These are phyloP conservation scores for Lyophyllum decastes DNA, from an alignment of 768 basidiomycete genomes.

Conservation along the genomic window DNA sequence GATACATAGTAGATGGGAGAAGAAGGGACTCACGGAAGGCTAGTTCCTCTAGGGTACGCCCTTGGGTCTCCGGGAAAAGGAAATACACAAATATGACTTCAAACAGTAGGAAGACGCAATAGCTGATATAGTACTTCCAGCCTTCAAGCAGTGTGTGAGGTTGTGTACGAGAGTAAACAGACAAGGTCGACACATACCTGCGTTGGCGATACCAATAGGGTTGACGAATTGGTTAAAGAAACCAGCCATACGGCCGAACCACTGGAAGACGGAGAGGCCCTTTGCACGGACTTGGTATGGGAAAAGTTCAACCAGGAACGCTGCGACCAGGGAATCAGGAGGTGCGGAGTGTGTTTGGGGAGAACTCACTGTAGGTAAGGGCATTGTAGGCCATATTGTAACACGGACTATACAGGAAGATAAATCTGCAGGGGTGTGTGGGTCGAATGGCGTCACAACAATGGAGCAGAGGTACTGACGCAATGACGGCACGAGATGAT, in stretches of 20 bases:
- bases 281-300: slow-evolving; percentile 63
- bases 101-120: slow-evolving; percentile 52
- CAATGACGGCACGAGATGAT: slow-evolving; percentile 51
- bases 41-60: slow-evolving; percentile 57
- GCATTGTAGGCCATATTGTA: slow-evolving; percentile 62
- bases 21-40: slow-evolving; percentile 48
- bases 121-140: slow-evolving; percentile 63
- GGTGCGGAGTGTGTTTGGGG: slow-evolving; percentile 23
- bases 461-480: slow-evolving; percentile 28
- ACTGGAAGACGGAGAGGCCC: slow-evolving; percentile 64
- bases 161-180: not conserved
- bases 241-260: slow-evolving; percentile 52
- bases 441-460: not conserved
- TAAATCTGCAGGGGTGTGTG: slow-evolving; percentile 38
- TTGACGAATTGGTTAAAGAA: slow-evolving; percentile 72
- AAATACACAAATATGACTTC: slow-evolving; percentile 60
- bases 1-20: not conserved
- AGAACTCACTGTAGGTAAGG: slow-evolving; percentile 46
- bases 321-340: slow-evolving; percentile 39
- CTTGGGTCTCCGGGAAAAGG: slow-evolving; percentile 61
- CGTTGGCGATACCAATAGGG: slow-evolving; percentile 59
- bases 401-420: slow-evolving; percentile 56
- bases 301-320: slow-evolving; percentile 69
- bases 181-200: slow-evolving; percentile 28
- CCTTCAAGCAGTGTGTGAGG: slow-evolving; percentile 21